These are phyloP conservation scores for Hibiscus tridactylites DNA, from an alignment of 345 rosid species.

Conservation along the genomic window DNA sequence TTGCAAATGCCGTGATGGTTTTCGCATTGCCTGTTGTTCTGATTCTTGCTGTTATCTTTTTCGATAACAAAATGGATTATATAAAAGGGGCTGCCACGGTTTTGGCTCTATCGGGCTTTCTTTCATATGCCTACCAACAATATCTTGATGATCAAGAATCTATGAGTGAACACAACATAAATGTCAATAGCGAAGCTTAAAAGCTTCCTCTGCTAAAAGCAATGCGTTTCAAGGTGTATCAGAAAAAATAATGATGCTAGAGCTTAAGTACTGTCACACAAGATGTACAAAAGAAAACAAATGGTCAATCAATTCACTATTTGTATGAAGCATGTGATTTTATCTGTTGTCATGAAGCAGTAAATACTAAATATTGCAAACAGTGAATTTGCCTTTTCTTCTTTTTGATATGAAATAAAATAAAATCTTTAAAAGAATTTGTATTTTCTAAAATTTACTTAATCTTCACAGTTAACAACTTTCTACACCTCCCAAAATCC, in stretches of 20 bases:
- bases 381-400: neutral
- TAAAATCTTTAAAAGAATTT: neutral
- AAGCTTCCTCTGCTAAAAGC: neutral
- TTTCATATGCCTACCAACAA: slow-evolving; percentile 52
- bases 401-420: neutral
- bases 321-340: neutral
- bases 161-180: slow-evolving; percentile 9
- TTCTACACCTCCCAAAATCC: neutral
- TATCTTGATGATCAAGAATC: slow-evolving; percentile 31
- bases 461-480: neutral
- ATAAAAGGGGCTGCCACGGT: slow-evolving; percentile 42
- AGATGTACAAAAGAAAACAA: neutral
- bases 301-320: neutral
- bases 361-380: slow-evolving; percentile 6
- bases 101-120: slow-evolving; percentile 51
- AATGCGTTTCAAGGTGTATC: neutral
- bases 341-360: neutral
- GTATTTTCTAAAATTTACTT: neutral
- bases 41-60: slow-evolving; percentile 39
- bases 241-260: neutral
- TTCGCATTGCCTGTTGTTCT: slow-evolving; percentile 55
- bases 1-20: slow-evolving; percentile 37
- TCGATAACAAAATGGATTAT: slow-evolving; percentile 42
- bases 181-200: slow-evolving; percentile 3
- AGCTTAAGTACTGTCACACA: neutral